Conservation (phyloP, 441 rosid species). For the Raphanus hybrid region DNA sequence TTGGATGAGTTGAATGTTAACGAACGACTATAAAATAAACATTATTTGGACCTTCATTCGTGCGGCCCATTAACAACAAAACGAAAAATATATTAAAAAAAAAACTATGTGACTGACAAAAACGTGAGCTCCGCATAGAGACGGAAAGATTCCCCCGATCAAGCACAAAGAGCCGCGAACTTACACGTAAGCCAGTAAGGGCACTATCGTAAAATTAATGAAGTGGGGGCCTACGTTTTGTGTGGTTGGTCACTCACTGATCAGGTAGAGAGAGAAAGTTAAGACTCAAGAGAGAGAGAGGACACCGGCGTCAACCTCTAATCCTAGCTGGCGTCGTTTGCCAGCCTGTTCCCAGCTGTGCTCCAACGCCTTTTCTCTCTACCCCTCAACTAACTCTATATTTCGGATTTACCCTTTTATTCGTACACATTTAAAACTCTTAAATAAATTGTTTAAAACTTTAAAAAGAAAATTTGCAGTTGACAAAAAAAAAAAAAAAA, state of each 20-base stretch:
- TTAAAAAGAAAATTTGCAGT: not conserved
- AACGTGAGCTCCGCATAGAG: conserved; percentile 45
- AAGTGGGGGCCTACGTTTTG: conserved; percentile 35
- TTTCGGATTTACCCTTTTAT: conserved; percentile 19
- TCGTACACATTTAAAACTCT: conserved; percentile 1
- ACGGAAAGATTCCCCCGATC: conserved; percentile 39
- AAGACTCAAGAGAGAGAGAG: conserved; percentile 18
- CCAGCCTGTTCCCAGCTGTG: conserved; percentile 75
- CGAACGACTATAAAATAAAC: not conserved
- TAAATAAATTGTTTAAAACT: not conserved
- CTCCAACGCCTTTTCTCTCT: conserved; percentile 41
- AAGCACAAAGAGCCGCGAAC: conserved; percentile 19
- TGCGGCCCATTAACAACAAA: not conserved
- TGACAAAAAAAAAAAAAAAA: not conserved
- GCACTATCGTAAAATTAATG: conserved; percentile 5
- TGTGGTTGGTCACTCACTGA: conserved; percentile 42
- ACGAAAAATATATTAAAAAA: not conserved
- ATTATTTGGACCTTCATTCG: not conserved
- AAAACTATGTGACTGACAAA: conserved; percentile 17
- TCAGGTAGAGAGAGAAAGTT: conserved; percentile 41
- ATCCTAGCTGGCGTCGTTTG: conserved; percentile 45
- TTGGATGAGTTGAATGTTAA: not conserved
- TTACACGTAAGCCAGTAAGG: conserved; percentile 37
- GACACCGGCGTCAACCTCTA: conserved; percentile 43
- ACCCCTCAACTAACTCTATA: conserved; percentile 6